phyloP scores from a whole-genome alignment of 108 stramenopile genomes.

The Aurantiochytrium sp. region DNA sequence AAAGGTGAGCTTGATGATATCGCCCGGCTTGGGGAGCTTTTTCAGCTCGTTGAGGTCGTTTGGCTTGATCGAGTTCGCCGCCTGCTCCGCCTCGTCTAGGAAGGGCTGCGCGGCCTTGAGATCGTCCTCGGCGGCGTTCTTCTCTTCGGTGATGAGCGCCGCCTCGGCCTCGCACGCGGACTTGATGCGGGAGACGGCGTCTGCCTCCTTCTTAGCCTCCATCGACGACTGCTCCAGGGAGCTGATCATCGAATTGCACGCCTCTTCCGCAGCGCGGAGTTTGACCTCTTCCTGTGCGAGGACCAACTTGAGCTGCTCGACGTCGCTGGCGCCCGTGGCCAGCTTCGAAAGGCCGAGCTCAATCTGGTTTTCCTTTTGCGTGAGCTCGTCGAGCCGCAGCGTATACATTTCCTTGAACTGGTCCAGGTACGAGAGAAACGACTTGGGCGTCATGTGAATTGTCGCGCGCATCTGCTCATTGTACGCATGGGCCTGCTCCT shows the following conservation, averaged over 20 bases:
- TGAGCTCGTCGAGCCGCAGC: constrained; percentile 42
- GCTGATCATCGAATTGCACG: constrained; percentile 55
- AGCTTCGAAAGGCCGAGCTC: constrained; percentile 58
- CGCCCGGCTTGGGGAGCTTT: constrained; percentile 57
- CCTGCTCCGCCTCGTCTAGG: constrained; percentile 60
- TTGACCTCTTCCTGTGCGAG: constrained; percentile 61
- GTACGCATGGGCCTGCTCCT: constrained; percentile 57
- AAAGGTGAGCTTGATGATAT: constrained; percentile 64
- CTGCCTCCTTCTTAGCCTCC: constrained; percentile 61
- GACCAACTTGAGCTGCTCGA: constrained; percentile 62
- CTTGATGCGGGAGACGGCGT: constrained; percentile 57
- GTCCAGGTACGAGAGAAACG: constrained; percentile 51
- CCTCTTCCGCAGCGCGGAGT: constrained; percentile 48
- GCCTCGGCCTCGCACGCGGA: constrained; percentile 56
- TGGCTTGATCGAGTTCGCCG: constrained; percentile 52
- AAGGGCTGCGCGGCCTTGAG: constrained; percentile 64
- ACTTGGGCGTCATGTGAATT: constrained; percentile 65
- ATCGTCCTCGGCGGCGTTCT: constrained; percentile 54
- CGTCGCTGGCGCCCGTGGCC: constrained; percentile 53
- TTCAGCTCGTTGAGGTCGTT: constrained; percentile 62
- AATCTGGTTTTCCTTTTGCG: constrained; percentile 48
- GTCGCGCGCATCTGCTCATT: constrained; percentile 53
- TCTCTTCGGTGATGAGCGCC: constrained; percentile 51
- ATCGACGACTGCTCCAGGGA: constrained; percentile 49
- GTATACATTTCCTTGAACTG: constrained; percentile 48